phyloP scores from a whole-genome alignment of 805 yeast genomes.

The Huiozyma sinensis region DNA sequence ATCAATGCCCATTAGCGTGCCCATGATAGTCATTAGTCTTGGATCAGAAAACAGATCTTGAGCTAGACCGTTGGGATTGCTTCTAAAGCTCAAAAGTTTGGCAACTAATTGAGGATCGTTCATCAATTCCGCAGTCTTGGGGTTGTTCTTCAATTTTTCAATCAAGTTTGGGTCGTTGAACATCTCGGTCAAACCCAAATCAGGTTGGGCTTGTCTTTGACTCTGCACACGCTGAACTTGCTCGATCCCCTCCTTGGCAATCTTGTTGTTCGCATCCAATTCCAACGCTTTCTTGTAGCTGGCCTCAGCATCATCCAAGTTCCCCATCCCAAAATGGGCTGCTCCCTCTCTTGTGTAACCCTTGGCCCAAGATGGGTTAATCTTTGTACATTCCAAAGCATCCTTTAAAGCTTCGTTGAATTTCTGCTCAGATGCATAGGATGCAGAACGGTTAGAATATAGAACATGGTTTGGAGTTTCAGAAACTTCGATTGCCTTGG shows the following conservation, averaged over 20 bases:
- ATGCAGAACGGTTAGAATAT: constrained; percentile 88
- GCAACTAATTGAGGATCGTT: constrained; percentile 76
- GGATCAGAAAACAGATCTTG: constrained; percentile 68
- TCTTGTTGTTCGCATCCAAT: constrained; percentile 68
- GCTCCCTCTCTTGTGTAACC: constrained; percentile 92
- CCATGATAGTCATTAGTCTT: constrained; percentile 80
- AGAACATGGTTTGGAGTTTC: constrained; percentile 82
- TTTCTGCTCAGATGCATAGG: constrained; percentile 69
- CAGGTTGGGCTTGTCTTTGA: constrained; percentile 45
- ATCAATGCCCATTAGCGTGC: constrained; percentile 75
- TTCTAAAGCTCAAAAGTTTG: constrained; percentile 45
- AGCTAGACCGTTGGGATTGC: constrained; percentile 67
- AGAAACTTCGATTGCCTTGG: constrained; percentile 80
- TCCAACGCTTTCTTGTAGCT: constrained; percentile 72
- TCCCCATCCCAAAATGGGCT: constrained; percentile 80
- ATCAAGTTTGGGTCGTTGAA: constrained; percentile 74
- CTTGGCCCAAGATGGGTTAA: constrained; percentile 87
- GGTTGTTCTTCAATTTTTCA: constrained; percentile 65
- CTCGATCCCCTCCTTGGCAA: constrained; percentile 75
- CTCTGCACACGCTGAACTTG: constrained; percentile 54
- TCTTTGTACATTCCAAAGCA: constrained; percentile 71
- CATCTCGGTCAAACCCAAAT: constrained; percentile 64
- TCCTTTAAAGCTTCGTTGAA: constrained; percentile 69
- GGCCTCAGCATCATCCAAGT: constrained; percentile 60
- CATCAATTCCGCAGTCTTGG: constrained; percentile 79